Evolutionary conservation across 164 flowering plant species (phyloP).

Genomic region (Chloranthus sessilifolius): DNA sequence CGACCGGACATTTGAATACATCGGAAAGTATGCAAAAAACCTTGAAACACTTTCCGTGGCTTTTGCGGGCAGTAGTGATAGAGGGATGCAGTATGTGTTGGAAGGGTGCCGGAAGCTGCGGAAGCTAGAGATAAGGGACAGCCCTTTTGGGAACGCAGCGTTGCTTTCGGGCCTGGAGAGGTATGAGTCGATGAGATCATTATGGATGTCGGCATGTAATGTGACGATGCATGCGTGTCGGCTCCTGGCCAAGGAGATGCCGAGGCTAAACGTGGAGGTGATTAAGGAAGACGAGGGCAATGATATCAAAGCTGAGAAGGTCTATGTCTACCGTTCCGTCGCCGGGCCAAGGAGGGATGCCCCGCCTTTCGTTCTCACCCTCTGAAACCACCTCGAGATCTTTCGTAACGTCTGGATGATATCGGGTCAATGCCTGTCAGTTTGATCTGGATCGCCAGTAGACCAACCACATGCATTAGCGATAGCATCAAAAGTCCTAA

Average conservation of each 20-base stretch:
- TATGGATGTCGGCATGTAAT: slow-evolving; percentile 87
- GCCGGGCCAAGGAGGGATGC: slow-evolving; percentile 76
- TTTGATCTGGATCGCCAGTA: too few relatives aligned
- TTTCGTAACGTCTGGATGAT: too few relatives aligned
- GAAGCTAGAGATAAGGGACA: slow-evolving; percentile 82
- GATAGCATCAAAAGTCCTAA: too few relatives aligned
- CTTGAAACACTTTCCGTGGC: slow-evolving; percentile 76
- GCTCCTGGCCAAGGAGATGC: slow-evolving; percentile 52
- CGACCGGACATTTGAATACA: slow-evolving; percentile 62
- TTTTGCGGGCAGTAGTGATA: slow-evolving; percentile 73
- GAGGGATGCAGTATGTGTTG: slow-evolving; percentile 62
- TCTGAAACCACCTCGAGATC: too few relatives aligned
- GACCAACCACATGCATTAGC: too few relatives aligned
- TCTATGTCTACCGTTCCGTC: slow-evolving; percentile 75
- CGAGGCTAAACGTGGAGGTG: slow-evolving; percentile 79
- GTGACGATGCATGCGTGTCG: slow-evolving; percentile 60
- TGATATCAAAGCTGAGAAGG: slow-evolving; percentile 47
- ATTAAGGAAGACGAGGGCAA: slow-evolving; percentile 64
- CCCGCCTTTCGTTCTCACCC: slow-evolving; percentile 64
- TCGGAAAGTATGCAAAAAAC: slow-evolving; percentile 67
- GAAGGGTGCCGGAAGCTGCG: slow-evolving; percentile 65
- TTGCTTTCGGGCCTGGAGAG: slow-evolving; percentile 56
- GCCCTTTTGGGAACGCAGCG: slow-evolving; percentile 75
- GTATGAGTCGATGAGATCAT: slow-evolving; percentile 75
- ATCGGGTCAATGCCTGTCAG: too few relatives aligned